phyloP scores from a whole-genome alignment of 2,329 filamentous ascomycete species.

The Ophiosphaerella korrae region DNA sequence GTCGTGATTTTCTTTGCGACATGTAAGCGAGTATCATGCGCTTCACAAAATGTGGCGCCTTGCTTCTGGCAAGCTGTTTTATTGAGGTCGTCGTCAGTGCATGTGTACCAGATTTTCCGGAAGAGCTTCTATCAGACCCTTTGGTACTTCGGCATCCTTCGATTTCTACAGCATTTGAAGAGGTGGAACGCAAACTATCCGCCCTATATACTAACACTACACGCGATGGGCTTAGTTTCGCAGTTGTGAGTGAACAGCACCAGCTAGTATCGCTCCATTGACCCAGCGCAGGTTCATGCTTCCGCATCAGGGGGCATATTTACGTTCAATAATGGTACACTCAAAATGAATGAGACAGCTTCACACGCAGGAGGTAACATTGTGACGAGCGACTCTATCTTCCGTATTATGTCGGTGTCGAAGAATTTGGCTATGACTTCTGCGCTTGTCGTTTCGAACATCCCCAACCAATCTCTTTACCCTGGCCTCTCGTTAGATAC shows the following conservation, averaged over 20 bases:
- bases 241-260: slow-evolving; percentile 25
- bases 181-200: slow-evolving; percentile 22
- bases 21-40: not conserved
- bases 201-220: slow-evolving; percentile 26
- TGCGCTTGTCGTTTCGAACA: slow-evolving; percentile 24
- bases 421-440: slow-evolving; percentile 36
- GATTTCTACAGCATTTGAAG: slow-evolving; percentile 30
- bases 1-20: too few relatives aligned
- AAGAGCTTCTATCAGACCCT: slow-evolving; percentile 22
- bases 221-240: slow-evolving; percentile 37
- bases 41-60: not conserved
- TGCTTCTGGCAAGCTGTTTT: slow-evolving; percentile 5
- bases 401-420: slow-evolving; percentile 36
- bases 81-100: slow-evolving; percentile 6
- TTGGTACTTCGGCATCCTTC: slow-evolving; percentile 24
- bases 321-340: slow-evolving; percentile 33
- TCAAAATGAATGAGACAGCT: slow-evolving; percentile 39
- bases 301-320: slow-evolving; percentile 23
- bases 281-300: slow-evolving; percentile 31
- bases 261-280: not conserved
- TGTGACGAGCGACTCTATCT: slow-evolving; percentile 37
- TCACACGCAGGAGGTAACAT: slow-evolving; percentile 4
- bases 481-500: slow-evolving; percentile 26
- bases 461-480: slow-evolving; percentile 7
- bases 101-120: slow-evolving; percentile 35